Evolutionary conservation across 257 asterid genomes (phyloP).

Genomic region (Ocimum tenuiflorum): DNA sequence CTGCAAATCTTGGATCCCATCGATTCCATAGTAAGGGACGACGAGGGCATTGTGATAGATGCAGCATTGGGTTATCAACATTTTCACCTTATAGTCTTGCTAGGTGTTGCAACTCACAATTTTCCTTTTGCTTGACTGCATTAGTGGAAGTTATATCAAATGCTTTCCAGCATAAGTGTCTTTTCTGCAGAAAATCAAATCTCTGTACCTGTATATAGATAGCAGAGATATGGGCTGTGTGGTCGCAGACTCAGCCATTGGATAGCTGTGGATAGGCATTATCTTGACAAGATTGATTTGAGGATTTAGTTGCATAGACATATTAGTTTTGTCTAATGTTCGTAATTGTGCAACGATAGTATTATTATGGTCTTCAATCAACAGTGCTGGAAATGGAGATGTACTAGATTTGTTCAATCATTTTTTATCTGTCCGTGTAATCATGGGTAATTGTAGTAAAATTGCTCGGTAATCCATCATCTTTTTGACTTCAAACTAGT

Average conservation of each 20-base stretch:
- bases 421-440: background rate
- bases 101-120: background rate
- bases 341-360: background rate
- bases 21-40: background rate
- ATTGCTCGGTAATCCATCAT: background rate
- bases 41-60: constrained; percentile 20
- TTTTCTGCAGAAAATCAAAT: background rate
- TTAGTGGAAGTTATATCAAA: background rate
- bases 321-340: background rate
- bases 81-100: background rate
- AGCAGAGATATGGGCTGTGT: background rate
- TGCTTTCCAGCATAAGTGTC: background rate
- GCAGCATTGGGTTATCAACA: background rate
- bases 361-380: background rate
- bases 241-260: background rate
- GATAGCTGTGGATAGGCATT: background rate
- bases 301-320: background rate
- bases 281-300: background rate
- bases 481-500: background rate
- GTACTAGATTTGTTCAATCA: background rate
- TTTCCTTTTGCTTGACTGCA: background rate
- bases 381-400: background rate
- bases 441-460: background rate
- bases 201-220: background rate
- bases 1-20: background rate